phyloP scores from a whole-genome alignment of 2,329 filamentous ascomycete genomes.

The Clarireedia monteithiana region DNA sequence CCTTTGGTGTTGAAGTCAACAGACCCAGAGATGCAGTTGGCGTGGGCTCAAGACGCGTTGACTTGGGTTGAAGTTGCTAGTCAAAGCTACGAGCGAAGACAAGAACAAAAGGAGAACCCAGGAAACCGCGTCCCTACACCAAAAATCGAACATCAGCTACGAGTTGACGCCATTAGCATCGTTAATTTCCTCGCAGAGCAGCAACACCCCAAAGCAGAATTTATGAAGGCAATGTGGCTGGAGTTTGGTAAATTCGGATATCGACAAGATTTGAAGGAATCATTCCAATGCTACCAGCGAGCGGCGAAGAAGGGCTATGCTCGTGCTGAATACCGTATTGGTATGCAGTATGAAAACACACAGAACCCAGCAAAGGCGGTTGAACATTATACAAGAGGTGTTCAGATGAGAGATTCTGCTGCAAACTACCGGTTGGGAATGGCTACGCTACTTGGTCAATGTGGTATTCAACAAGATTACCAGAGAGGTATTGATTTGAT shows the following conservation, averaged over 20 bases:
- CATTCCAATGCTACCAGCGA: conserved; percentile 76
- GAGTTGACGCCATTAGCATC: conserved; percentile 84
- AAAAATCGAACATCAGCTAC: conserved; percentile 79
- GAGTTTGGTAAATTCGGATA: conserved; percentile 96
- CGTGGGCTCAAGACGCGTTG: conserved; percentile 90
- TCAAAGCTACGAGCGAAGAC: conserved; percentile 53
- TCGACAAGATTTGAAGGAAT: conserved; percentile 88
- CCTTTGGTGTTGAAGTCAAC: conserved; percentile 82
- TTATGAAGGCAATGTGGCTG: conserved; percentile 92
- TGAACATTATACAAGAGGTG: conserved; percentile 79
- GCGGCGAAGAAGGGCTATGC: conserved; percentile 83
- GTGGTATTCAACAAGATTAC: conserved; percentile 80
- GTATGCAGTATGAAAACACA: conserved; percentile 95
- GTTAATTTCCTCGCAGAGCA: conserved; percentile 85
- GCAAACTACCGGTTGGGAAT: conserved; percentile 84
- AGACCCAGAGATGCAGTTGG: conserved; percentile 91
- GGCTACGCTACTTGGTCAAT: conserved; percentile 94
- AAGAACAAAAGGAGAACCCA: conserved; percentile 31
- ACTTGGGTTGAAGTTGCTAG: conserved; percentile 79
- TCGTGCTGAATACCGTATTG: conserved; percentile 90
- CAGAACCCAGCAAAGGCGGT: conserved; percentile 89
- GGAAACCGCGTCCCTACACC: conserved; percentile 67
- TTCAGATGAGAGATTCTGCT: conserved; percentile 76
- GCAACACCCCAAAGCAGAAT: conserved; percentile 86
- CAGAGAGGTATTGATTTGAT: conserved; percentile 74